These are phyloP conservation scores for Leucoagaricus sp. DNA, from an alignment of 1,284 basidiomycete species.

Conservation along the genomic window DNA sequence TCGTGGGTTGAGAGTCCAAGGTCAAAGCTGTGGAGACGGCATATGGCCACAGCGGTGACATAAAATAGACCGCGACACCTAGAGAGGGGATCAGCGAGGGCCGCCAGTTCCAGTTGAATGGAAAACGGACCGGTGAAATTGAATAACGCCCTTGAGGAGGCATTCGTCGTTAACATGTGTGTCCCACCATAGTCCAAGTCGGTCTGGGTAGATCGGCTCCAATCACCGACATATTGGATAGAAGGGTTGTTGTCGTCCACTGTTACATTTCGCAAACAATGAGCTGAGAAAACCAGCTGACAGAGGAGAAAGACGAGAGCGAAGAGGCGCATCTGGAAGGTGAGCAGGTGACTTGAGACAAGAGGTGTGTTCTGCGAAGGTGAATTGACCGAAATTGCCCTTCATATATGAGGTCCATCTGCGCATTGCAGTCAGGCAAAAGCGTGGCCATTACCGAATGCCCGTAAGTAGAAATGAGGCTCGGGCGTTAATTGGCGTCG, in stretches of 20 bases:
- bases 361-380: not conserved
- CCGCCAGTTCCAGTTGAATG: conserved; percentile 11
- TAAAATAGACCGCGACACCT: conserved; percentile 41
- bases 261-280: conserved; percentile 15
- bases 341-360: not conserved
- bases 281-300: conserved; percentile 1
- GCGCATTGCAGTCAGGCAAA: not conserved
- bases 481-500: not conserved
- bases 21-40: conserved; percentile 36
- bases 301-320: not conserved
- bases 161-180: conserved; percentile 30
- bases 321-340: not conserved
- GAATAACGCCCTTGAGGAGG: conserved; percentile 27
- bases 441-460: not conserved
- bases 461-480: conserved; percentile 7
- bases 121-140: conserved; percentile 29
- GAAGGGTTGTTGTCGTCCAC: conserved; percentile 13
- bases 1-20: conserved; percentile 30
- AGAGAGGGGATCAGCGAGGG: conserved; percentile 23
- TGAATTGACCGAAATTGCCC: not conserved
- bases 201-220: conserved; percentile 20
- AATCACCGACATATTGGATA: conserved; percentile 18
- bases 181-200: conserved; percentile 28
- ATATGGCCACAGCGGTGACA: conserved; percentile 42
- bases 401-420: conserved; percentile 7